Base-by-base conservation (phyloP, 257 asterid species). In the Verbascum thapsus region DNA sequence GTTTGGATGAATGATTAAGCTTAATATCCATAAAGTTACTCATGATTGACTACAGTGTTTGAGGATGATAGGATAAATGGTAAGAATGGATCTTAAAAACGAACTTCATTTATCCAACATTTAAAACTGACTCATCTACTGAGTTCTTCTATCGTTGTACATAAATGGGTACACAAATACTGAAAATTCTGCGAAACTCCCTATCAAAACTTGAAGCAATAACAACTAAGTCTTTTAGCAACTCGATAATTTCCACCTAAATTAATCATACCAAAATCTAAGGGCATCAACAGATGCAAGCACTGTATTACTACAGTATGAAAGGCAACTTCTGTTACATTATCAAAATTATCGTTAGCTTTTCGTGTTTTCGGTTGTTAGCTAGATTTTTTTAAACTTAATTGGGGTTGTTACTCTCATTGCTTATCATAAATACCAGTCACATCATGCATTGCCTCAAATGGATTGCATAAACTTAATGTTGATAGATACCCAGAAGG, bases 351-450 rank as follows among this genome's bases (percentile, higher is more conserved):
- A 35, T 8, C 13, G 5, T 18, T 50, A 10, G 11, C 13, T 8
- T 20, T 19, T 1, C 20, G 12, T 1, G 35, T 20, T 51, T 51
- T 51, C 5, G 32, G 32, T 26, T 26, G 32, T 26, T 26, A n/a
- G n/a, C n/a, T n/a, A n/a, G n/a, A n/a, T n/a, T 19, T 10, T 19
- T 8, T 50, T n/a, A 12, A 2, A 13, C 34, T 13, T 18, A 9
- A 49, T 49, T 49, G 9, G 1, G 34, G 55, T 47, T 49, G 55
- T 22, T 50, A 50, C 53, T 47, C 23, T n/a, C n/a, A 8, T 13
- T 4, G 22, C 53, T 48, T 48, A 48, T 15, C 26, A 16, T 48
- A 23, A 12, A 16, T 23, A 48, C 53, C 49, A 42, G 30, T 48
- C 19, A 23, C 53, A 48, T 48, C 30, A 17, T 8, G 5, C 3